A percentile compares a stretch with the other conserved stretches of the same genome.
Evolutionary conservation across 306 rosid species (phyloP).

Genomic region (Luffa acutangula): DNA sequence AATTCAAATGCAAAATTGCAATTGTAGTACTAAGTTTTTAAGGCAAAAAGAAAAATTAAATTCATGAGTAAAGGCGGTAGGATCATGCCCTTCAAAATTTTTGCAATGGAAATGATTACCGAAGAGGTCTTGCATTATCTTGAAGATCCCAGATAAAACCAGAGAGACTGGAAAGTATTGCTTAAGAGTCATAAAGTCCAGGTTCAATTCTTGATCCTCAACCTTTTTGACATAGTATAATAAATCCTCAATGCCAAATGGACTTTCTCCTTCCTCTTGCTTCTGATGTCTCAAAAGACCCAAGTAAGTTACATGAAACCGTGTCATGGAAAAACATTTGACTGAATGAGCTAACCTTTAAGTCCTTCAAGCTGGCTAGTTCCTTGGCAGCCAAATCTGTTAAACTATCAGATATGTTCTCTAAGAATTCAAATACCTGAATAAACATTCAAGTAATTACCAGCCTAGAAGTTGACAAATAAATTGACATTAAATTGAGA

Average conservation of each 20-base stretch:
- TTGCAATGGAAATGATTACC: conserved; percentile 35
- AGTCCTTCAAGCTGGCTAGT: conserved; percentile 58
- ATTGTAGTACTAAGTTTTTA: background rate
- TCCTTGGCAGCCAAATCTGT: conserved; percentile 62
- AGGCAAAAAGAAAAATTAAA: conserved; percentile 7
- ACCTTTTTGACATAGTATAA: conserved; percentile 62
- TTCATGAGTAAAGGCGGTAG: conserved; percentile 11
- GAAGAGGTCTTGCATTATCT: conserved; percentile 78
- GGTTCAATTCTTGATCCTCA: conserved; percentile 53
- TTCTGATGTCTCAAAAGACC: conserved; percentile 44
- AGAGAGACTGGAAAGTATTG: conserved; percentile 80
- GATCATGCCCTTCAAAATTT: background rate
- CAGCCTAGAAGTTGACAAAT: background rate
- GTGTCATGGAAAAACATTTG: background rate
- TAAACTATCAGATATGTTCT: conserved; percentile 61
- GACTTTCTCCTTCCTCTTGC: conserved; percentile 79
- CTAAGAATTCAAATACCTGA: conserved; percentile 89
- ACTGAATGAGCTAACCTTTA: conserved; percentile 39
- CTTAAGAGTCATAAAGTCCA: conserved; percentile 73
- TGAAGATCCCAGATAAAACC: conserved; percentile 87
- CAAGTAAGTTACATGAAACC: conserved; percentile 21
- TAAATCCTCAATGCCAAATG: conserved; percentile 86
- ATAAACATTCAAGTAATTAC: conserved; percentile 9
- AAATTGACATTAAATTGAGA: background rate
- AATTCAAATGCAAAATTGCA: background rate